Conservation (phyloP, 768 basidiomycete species). For the Rhodotorula diobovata region DNA sequence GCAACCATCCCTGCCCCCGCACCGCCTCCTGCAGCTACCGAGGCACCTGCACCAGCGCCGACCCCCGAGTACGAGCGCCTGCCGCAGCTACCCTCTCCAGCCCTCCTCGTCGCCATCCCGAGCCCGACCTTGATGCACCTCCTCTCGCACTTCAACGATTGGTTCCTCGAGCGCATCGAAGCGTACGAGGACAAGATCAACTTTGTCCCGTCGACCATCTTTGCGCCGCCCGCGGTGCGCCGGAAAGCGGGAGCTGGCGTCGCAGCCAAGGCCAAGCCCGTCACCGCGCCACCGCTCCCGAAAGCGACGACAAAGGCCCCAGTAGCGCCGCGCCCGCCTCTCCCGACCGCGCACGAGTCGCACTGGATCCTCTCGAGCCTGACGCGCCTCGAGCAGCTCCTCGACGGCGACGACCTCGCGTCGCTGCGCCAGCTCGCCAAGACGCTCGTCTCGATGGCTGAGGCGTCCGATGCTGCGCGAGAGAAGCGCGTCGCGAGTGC, state of each 20-base stretch:
- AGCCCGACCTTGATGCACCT: conserved; percentile 38
- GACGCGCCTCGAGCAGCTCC: conserved; percentile 61
- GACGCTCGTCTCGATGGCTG: conserved; percentile 60
- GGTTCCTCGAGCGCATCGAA: conserved; percentile 26
- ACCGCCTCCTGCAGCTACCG: neutral
- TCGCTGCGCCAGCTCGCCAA: conserved; percentile 70
- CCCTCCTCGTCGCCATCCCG: conserved; percentile 56
- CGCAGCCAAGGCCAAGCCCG: neutral
- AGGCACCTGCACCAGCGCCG: neutral
- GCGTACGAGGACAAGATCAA: conserved; percentile 9
- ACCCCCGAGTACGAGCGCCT: conserved; percentile 51
- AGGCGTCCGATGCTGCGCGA: conserved; percentile 39
- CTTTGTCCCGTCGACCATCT: conserved; percentile 36
- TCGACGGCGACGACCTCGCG: conserved; percentile 71
- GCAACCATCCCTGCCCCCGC: neutral
- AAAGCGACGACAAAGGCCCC: neutral
- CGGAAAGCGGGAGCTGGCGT: neutral
- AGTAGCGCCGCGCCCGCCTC: neutral
- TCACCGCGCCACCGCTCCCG: neutral
- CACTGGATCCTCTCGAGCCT: conserved; percentile 73
- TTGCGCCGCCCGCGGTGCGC: conserved; percentile 28
- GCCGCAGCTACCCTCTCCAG: conserved; percentile 41
- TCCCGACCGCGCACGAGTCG: conserved; percentile 30
- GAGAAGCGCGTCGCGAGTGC: neutral
- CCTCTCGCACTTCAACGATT: conserved; percentile 27